A percentile compares a stretch with the other conserved stretches of the same genome.
phyloP scores from a whole-genome alignment of 1,139 yeast genomes.

The Blastobotrys capitulatus region DNA sequence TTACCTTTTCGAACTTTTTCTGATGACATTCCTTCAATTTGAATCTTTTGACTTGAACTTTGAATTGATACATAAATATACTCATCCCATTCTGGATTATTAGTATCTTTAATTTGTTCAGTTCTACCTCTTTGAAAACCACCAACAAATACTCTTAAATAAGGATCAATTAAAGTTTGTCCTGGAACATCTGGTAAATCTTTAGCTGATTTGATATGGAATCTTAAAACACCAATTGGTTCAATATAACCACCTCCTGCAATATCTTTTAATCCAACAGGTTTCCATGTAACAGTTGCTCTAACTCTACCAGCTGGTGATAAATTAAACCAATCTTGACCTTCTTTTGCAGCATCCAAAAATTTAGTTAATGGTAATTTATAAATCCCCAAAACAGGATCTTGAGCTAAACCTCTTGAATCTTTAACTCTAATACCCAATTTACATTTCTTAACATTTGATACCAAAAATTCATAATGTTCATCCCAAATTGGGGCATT shows the following conservation, averaged over 20 bases:
- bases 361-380: constrained; percentile 54
- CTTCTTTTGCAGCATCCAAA: constrained; percentile 72
- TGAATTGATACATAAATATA: constrained; percentile 74
- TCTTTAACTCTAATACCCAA: constrained; percentile 64
- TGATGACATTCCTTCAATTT: constrained; percentile 88
- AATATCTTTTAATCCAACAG: constrained; percentile 61
- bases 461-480: constrained; percentile 63
- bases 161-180: constrained; percentile 90
- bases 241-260: constrained; percentile 77
- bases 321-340: constrained; percentile 68
- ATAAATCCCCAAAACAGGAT: constrained; percentile 49
- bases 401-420: constrained; percentile 53
- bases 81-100: constrained; percentile 84
- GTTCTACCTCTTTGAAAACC: constrained; percentile 78
- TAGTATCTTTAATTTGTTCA: constrained; percentile 56
- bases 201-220: constrained; percentile 63
- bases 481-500: constrained; percentile 67
- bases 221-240: constrained; percentile 87
- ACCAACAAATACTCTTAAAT: constrained; percentile 71
- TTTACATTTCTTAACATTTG: constrained; percentile 65
- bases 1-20: constrained; percentile 74
- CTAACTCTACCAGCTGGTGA: constrained; percentile 64
- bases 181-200: constrained; percentile 79
- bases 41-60: constrained; percentile 72
- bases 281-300: constrained; percentile 73